Evolutionary conservation across 1,139 yeast species (phyloP), one percentile per base, ranked within the genome.

Genomic region (Groenewaldozyma auringiensis): DNA sequence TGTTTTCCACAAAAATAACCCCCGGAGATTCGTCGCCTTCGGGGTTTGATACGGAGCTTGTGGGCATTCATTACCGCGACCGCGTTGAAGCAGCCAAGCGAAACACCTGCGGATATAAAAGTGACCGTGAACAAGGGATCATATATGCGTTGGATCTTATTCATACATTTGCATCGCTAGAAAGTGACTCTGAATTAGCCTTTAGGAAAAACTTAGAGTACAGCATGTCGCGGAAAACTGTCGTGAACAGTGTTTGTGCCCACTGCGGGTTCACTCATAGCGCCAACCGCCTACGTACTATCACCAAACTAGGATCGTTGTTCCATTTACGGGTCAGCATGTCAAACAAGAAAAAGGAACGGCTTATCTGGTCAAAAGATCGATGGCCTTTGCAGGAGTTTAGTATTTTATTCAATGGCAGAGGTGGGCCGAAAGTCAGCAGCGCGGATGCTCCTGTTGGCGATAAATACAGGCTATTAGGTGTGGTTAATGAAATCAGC

Each of bases 401-500:
- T 40, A 44, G 45, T 33, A 51, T 45, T n/a, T 32, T 47, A 4
- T 20, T 35, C 25, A 20, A 20, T 20, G 16, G 9, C 6, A 25
- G 29, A 25, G 11, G 11, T 25, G 29, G 29, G 6, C 29, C 29
- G 11, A 17, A 16, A 17, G 38, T 35, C 25, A 35, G 6, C 14
- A 35, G 20, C 8, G 25, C 14, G 3, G 41, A 25, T 41, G 16
- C 32, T 14, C n/a, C n/a, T n/a, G n/a, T n/a, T n/a, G 53, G 45
- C 4, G 55, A 47, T 9, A 47, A 49, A 17, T 67, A 69, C 48
- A 54, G 55, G 17, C 54, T 70, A 29, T 48, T 57, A 11, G 72
- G 74, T 4, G 55, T 63, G 37, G 65, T 67, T 3, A 64, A 65
- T n/a, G 71, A 69, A 47, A 59, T 70, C 9, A 46, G 55, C 2